Evolutionary conservation across 2,329 filamentous ascomycete genomes (phyloP), one percentile per base, ranked within the genome.

Genomic region (Colletotrichum cordylinicola): DNA sequence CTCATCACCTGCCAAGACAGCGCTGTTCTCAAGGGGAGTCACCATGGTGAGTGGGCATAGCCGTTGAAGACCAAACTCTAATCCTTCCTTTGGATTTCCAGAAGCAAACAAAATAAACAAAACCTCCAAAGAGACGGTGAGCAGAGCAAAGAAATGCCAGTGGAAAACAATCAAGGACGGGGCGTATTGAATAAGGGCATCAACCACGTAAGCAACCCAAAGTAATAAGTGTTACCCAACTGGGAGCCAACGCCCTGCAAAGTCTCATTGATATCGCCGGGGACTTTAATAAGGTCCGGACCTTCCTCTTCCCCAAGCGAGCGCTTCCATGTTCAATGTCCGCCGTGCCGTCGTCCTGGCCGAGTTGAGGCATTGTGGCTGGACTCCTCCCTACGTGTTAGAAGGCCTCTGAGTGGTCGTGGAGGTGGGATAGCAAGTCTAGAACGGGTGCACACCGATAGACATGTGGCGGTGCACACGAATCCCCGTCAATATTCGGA

Each of bases 1-100:
- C 77, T 90, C 88, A 58, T 89, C 85, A 18, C 82, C 82, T 65
- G 82, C 56, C n/a, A 75, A 39, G 18, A 66, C 33, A 18, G 48
- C 67, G 27, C 71, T 66, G 31, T 48, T 29, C 21, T 74, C 72
- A 24, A 62, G 52, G 21, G 48, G 37, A 16, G 27, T 70, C 21
- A 66, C 71, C 74, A 75, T 75, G 48, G 4, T 71, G n/a, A 55
- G 52, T 27, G 56, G 21, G 61, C 72, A 75, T 29, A 7, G 33
- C 8, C 24, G 2, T 35, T 5, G 35, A 24, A 1, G 21, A 67
- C 33, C 24, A 10, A 27, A 68, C 29, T 24, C 10, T 24, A 35
- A 67, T 21, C n/a, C 9, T 39, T 27, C 33, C 43, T 29, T 60
- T 2, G 16, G 24, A 12, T 35, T 21, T 10, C 33, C 33, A 58